Percentiles rank a stretch among this genome's conserved stretches.
phyloP scores from a whole-genome alignment of 257 asterid genomes.

The Solanum chmielewskii region DNA sequence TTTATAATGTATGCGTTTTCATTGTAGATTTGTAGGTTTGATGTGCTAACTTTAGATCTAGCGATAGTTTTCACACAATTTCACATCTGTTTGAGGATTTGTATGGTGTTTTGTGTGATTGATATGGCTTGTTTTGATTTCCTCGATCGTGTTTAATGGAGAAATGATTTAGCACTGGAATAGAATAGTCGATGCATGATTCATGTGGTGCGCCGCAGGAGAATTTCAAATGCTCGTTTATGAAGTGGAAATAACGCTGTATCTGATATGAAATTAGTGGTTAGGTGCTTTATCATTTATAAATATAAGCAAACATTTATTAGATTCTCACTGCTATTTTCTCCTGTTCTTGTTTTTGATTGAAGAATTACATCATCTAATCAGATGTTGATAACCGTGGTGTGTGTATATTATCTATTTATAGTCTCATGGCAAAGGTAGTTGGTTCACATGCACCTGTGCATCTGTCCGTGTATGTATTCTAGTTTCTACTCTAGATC shows the following conservation, averaged over 20 bases:
- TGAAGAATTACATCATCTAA: background rate
- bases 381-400: background rate
- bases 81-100: background rate
- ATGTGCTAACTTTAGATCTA: background rate
- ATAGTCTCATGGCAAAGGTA: background rate
- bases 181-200: background rate
- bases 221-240: background rate
- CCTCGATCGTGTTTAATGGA: background rate
- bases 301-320: background rate
- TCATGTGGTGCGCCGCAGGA: background rate
- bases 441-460: background rate
- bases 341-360: background rate
- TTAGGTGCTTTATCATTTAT: background rate
- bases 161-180: background rate
- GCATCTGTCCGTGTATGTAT: background rate
- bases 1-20: background rate
- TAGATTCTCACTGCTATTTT: background rate
- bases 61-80: background rate
- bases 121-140: background rate
- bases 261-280: background rate
- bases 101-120: background rate
- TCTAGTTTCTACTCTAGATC: background rate
- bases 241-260: background rate
- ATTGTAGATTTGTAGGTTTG: background rate
- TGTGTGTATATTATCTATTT: background rate